Evolutionary conservation across 2,329 filamentous ascomycete genomes (phyloP), one percentile per base, ranked within the genome.

Genomic region (Fusarium bactridioides): DNA sequence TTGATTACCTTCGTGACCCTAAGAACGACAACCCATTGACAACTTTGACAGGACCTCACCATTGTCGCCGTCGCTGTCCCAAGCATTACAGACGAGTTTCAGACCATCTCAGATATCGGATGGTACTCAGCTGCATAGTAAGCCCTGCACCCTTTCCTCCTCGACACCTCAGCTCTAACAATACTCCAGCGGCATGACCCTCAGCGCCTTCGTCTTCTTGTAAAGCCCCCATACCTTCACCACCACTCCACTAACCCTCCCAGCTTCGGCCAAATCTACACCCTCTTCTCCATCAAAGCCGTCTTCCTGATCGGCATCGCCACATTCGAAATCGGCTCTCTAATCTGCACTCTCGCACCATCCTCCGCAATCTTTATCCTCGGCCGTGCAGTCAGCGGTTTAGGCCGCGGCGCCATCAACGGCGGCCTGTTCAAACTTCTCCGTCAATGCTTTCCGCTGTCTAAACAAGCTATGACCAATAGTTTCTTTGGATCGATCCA

Each of bases 311-410:
- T 68, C 13, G 76, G 77, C 2, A 72, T 82, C 16, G 69, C 70
- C 10, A 61, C 80, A 10, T 82, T 82, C 35, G 79, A 80, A 18
- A 53, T 73, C 5, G 82, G 82, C 2, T 79, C 78, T 21, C 61
- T 83, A 11, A 70, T 83, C 13, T 83, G 80, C 31, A 82, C 79
- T 0, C 63, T 80, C 1, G 82, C 81, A 4, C 79, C 81, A 0
- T 79, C 69, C 4, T 83, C 82, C 0, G 74, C 78, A 2, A 66
- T 77, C 25, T 80, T 83, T 31, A 81, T 83, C 31, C 68, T 82
- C 21, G 82, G 82, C 3, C 80, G 82, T 2, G 81, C 81, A 6
- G 65, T 83, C 9, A 79, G 77, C 11, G 82, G 82, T 18, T 64
- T 82, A 11, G 82, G 82, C 2, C 72, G 75, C 3, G 75, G 75